Conservation (phyloP, 306 rosid genomes). For the Dryas drummondii region DNA sequence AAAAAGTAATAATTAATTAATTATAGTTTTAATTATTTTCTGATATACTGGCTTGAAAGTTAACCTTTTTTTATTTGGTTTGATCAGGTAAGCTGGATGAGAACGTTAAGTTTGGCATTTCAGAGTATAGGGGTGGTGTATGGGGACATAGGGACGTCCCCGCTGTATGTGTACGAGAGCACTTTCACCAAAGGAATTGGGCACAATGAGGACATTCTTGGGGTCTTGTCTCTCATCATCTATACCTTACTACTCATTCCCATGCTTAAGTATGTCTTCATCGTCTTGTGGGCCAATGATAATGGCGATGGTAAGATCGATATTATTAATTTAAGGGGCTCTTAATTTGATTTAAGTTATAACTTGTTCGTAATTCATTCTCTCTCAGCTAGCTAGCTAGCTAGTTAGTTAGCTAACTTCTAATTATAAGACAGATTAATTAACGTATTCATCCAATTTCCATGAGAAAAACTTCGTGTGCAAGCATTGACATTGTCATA, state of each 20-base stretch:
- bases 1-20: no score
- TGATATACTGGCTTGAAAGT: no score
- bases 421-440: no score
- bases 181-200: conserved; percentile 35
- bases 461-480: no score
- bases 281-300: conserved; percentile 72
- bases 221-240: conserved; percentile 63
- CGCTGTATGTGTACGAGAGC: conserved; percentile 56
- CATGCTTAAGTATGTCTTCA: conserved; percentile 61
- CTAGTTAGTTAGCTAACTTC: no score
- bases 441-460: no score
- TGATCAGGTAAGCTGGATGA: conserved; percentile 38
- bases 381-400: no score
- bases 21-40: no score
- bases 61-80: conserved; percentile 12
- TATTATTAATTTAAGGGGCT: no score
- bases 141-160: conserved; percentile 92
- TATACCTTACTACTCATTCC: conserved; percentile 59
- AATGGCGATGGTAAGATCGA: conserved; percentile 56
- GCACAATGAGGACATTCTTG: conserved; percentile 44
- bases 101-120: conserved; percentile 62
- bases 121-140: conserved; percentile 82
- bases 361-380: no score
- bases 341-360: no score
- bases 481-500: no score